Evolutionary conservation across 306 rosid species (phyloP).

Genomic region (Crotalaria pallida): DNA sequence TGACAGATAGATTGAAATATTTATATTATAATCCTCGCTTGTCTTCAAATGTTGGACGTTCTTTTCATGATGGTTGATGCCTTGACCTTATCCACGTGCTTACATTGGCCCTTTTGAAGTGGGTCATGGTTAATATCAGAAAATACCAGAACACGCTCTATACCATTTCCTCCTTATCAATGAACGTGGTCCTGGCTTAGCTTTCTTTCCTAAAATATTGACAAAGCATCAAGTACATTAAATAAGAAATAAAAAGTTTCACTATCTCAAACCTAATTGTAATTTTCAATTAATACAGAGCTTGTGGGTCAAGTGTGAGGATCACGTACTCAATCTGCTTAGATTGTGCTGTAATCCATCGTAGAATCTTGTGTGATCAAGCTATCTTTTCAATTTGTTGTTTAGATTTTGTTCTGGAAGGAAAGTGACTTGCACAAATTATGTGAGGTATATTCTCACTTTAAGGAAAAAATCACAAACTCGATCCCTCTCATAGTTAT

Average conservation of each 20-base stretch:
- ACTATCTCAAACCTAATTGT: neutral
- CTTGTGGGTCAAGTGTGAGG: slow-evolving; percentile 7
- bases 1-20: neutral
- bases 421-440: neutral
- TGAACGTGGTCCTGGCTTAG: slow-evolving; percentile 2
- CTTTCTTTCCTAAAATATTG: slow-evolving; percentile 18
- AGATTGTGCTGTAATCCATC: neutral
- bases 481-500: too few relatives aligned
- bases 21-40: neutral
- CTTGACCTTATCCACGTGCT: slow-evolving; percentile 23
- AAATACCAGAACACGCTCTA: neutral
- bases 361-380: neutral
- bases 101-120: neutral
- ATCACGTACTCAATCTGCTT: neutral
- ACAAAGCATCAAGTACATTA: neutral
- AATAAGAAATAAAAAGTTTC: neutral
- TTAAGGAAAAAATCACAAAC: too few relatives aligned
- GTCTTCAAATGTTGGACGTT: neutral
- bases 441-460: neutral
- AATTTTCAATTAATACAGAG: neutral
- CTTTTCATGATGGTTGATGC: neutral
- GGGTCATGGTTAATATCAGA: neutral
- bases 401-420: neutral
- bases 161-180: neutral
- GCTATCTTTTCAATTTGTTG: neutral